phyloP scores from a whole-genome alignment of 192 early-diverging fungal genomes.

The Geranomyces michiganensis region DNA sequence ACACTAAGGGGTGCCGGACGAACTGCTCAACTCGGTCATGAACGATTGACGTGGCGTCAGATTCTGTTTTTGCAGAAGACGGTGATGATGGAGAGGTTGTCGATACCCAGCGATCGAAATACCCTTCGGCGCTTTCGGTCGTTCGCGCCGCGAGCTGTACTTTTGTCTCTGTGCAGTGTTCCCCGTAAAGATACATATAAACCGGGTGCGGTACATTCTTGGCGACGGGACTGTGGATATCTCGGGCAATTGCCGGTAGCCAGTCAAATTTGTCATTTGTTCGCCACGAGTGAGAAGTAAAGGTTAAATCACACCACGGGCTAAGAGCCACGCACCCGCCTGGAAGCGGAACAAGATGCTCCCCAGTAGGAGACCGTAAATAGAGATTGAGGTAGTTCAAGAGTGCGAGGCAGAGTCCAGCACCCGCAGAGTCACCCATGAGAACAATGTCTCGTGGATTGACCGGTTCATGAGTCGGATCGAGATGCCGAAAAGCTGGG shows the following conservation, averaged over 20 bases:
- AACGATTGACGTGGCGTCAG: conserved; percentile 8
- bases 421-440: conserved; percentile 50
- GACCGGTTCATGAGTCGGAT: conserved; percentile 34
- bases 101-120: too few species aligned
- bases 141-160: background rate
- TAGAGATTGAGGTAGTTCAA: conserved; percentile 52
- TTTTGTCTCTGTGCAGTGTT: conserved; percentile 17
- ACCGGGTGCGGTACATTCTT: conserved; percentile 39
- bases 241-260: conserved; percentile 35
- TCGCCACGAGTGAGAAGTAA: conserved; percentile 39
- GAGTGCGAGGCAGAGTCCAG: conserved; percentile 45
- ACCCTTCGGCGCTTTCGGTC: background rate
- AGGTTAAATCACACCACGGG: conserved; percentile 52
- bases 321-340: conserved; percentile 37
- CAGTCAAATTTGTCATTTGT: conserved; percentile 41
- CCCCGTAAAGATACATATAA: conserved; percentile 46
- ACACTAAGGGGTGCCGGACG: conserved; percentile 48
- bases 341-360: conserved; percentile 39
- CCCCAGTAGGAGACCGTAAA: conserved; percentile 17
- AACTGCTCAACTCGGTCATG: conserved; percentile 36
- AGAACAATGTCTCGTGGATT: conserved; percentile 45
- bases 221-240: conserved; percentile 41
- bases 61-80: background rate
- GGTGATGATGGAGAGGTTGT: background rate
- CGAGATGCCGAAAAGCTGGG: conserved; percentile 30